Evolutionary conservation across 441 rosid genomes (phyloP), one percentile per base, ranked within the genome.

Genomic region (Populus tomentosa): DNA sequence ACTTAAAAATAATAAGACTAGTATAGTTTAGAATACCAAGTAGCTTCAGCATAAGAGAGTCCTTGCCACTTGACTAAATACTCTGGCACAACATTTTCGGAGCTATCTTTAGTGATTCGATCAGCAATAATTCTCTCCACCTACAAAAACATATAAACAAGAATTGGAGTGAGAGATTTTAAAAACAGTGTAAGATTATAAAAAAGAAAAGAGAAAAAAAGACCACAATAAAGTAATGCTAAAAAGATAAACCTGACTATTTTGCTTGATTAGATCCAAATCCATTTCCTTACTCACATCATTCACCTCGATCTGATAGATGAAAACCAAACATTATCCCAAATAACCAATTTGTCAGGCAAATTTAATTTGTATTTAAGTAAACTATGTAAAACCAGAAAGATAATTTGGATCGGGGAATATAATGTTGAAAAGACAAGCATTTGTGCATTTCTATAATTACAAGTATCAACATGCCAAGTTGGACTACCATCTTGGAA

Each of bases 251-350:
- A 94, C 99, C 99, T 93, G 97, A 86, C 96, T 88, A 78, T 97
- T 92, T 88, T 94, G 99, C 90, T 89, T 97, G 82, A 97, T 93
- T 79, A 97, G 91, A 83, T 97, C 99, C 81, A 97, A 87, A 85
- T 97, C 99, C 99, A 97, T 97, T 92, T 97, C 99, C 89, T 90
- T 97, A 84, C 98, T 95, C 79, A 97, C 99, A 83, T 95, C 99
- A 82, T 86, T 90, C 87, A 95, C 92, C 90, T 97, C 99, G 74
- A 97, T 95, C 99, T 97, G 86, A 79, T 75, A 79, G 72, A 5
- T 20, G 33, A 35, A 63, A 18, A 70, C n/a, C 50, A 13, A 59
- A 9, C 23, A 10, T 18, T 10, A 71, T 59, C 70, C 20, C 26
- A 20, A 11, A 36, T 66, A 56, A 66, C 4, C 16, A 20, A 21